phyloP scores from a whole-genome alignment of 164 flowering plant genomes.

The Tinospora cordifolia region DNA sequence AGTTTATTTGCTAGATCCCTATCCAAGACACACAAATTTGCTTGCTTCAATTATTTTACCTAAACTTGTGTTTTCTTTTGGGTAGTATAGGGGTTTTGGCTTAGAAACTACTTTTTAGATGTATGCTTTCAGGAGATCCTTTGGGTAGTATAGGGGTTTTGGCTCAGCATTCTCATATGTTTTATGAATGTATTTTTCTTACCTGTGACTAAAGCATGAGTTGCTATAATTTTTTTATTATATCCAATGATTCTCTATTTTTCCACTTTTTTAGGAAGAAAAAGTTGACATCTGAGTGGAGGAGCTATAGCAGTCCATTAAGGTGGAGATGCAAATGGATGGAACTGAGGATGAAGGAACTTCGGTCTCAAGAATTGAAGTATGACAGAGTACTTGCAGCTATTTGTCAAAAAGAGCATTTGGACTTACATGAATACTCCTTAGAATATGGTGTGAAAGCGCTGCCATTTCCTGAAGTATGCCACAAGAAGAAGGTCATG shows the following conservation, averaged over 20 bases:
- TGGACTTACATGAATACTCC: conserved; percentile 22
- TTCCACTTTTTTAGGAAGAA: conserved; percentile 51
- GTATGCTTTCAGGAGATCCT: not conserved
- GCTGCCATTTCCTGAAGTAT: conserved; percentile 38
- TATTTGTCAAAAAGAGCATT: conserved; percentile 30
- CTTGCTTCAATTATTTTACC: no score
- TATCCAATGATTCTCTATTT: not conserved
- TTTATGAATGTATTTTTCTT: not conserved
- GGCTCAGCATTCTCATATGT: not conserved
- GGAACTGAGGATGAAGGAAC: conserved; percentile 64
- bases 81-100: not conserved
- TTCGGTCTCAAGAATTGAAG: conserved; percentile 52
- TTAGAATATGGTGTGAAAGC: conserved; percentile 51
- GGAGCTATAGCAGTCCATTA: conserved; percentile 57
- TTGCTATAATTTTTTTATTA: not conserved
- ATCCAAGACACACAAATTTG: no score
- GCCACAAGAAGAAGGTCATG: conserved; percentile 30
- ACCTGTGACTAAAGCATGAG: not conserved
- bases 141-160: no score
- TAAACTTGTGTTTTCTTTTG: not conserved
- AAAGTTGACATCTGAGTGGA: conserved; percentile 79
- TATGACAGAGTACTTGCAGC: conserved; percentile 44
- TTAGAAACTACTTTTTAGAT: not conserved
- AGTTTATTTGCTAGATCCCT: no score
- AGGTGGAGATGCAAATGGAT: conserved; percentile 87